Base-by-base conservation (phyloP, 2,329 filamentous ascomycete genomes). In the Calycina herbarum region DNA sequence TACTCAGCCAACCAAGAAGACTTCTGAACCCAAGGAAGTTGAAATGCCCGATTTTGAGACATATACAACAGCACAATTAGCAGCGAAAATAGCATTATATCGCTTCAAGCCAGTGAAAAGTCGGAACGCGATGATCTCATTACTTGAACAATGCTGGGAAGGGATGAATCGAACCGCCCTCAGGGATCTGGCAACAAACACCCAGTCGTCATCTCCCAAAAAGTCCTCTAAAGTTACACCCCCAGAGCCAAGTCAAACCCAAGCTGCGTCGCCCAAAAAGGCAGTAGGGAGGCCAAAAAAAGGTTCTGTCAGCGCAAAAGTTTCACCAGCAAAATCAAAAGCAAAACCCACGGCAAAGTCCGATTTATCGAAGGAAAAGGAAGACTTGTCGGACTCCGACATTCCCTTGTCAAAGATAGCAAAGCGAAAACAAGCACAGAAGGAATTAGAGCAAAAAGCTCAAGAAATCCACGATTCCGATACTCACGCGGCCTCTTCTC, bases 71-170 rank as follows among this genome's bases (percentile, higher is more conserved):
- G 77, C 81, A 8, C 85, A 90, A 65, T 78, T 94, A 17, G 79
- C 86, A 2, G 85, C 82, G 64, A 83, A 89, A 72, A 79, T 94
- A 57, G 79, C 83, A 5, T 80, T 81, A 0, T 93, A 87, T 72
- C 89, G 89, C 0, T 93, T 94, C 77, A 94, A 93, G 73, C 80
- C 88, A 0, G 79, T 93, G 35, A 91, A 88, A 74, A 86, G 81
- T 64, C 83, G 91, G 20, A 81, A 83, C 59, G 86, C 86, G 8
- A 92, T 92, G 88, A 87, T 94, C 67, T 80, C 85, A 1, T 77
- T 93, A 11, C 79, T 94, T 13, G 80, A 90, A 61, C 85, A 87
- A 72, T 93, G 91, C 75, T 93, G 90, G 89, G 78, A 84, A 69
- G 87, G 86, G 65, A 86, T 86, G 73, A 78, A 82, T 38, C 66